A percentile compares a stretch with the other conserved stretches of the same genome.
These are phyloP conservation scores for Avena insularis DNA, from an alignment of 176 grass and related monocot genomes.

Conservation along the genomic window DNA sequence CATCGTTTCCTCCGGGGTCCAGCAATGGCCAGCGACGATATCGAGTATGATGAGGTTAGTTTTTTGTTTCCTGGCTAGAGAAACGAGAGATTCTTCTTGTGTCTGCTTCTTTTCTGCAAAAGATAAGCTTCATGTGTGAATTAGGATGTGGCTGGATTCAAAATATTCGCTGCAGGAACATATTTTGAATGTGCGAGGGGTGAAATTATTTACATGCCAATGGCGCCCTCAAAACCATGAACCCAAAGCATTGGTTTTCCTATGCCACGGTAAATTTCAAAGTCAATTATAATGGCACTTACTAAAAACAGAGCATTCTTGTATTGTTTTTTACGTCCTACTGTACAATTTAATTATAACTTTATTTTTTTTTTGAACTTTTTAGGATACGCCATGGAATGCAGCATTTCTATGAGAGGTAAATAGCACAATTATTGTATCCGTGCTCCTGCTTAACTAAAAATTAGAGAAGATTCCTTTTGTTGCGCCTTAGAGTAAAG, in stretches of 20 bases:
- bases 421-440: background rate
- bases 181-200: constrained; percentile 55
- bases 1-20: background rate
- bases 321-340: background rate
- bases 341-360: background rate
- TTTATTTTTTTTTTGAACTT: background rate
- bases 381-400: constrained; percentile 83
- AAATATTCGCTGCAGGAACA: constrained; percentile 50
- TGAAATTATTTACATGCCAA: constrained; percentile 64
- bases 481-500: background rate
- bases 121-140: background rate
- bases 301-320: background rate
- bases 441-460: background rate
- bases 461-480: background rate
- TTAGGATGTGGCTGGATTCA: background rate
- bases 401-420: constrained; percentile 91
- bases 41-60: constrained; percentile 73
- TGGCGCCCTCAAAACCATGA: constrained; percentile 58
- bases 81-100: background rate
- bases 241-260: constrained; percentile 74
- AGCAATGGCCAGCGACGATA: constrained; percentile 27
- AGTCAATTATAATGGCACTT: background rate
- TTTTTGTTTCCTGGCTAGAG: background rate
- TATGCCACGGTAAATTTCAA: constrained; percentile 67
- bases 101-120: no score